Evolutionary conservation across 495 filamentous ascomycete genomes (phyloP).

Genomic region (Penicillium bialowiezense): DNA sequence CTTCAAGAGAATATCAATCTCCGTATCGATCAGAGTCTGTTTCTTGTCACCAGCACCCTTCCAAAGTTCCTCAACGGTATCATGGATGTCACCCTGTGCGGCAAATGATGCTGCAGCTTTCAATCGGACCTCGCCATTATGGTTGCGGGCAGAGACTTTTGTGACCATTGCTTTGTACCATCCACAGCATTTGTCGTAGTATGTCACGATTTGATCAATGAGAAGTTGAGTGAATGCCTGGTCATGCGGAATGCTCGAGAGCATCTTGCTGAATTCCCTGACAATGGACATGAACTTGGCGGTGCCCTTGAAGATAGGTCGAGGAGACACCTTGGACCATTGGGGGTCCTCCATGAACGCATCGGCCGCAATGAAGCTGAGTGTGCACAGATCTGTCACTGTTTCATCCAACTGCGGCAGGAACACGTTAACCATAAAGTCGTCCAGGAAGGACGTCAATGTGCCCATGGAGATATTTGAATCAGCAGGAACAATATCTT

Average conservation of each 20-base stretch:
- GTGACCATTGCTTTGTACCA: constrained; percentile 73
- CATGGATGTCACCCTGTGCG: constrained; percentile 63
- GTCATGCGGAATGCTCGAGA: constrained; percentile 93
- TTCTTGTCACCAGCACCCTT: constrained; percentile 32
- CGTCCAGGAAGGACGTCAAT: constrained; percentile 92
- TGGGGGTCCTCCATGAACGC: constrained; percentile 84
- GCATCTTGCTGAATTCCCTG: constrained; percentile 87
- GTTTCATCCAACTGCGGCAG: constrained; percentile 96
- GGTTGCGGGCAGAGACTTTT: constrained; percentile 36
- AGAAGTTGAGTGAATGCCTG: constrained; percentile 90
- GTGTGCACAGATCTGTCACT: constrained; percentile 79
- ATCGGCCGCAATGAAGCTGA: constrained; percentile 77
- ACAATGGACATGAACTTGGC: constrained; percentile 83
- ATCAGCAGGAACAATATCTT: constrained; percentile 82
- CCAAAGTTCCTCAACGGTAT: constrained; percentile 63
- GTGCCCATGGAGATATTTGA: constrained; percentile 83
- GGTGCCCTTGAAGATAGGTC: constrained; percentile 92
- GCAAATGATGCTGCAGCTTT: constrained; percentile 73
- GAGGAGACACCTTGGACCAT: constrained; percentile 72
- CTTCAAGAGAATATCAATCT: constrained; percentile 63
- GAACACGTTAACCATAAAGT: constrained; percentile 98
- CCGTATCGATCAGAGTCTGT: constrained; percentile 44
- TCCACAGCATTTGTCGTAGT: constrained; percentile 84
- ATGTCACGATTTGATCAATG: constrained; percentile 83
- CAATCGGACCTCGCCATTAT: constrained; percentile 44